phyloP scores from a whole-genome alignment of 2,329 filamentous ascomycete genomes.

The Diaporthe helianthi region DNA sequence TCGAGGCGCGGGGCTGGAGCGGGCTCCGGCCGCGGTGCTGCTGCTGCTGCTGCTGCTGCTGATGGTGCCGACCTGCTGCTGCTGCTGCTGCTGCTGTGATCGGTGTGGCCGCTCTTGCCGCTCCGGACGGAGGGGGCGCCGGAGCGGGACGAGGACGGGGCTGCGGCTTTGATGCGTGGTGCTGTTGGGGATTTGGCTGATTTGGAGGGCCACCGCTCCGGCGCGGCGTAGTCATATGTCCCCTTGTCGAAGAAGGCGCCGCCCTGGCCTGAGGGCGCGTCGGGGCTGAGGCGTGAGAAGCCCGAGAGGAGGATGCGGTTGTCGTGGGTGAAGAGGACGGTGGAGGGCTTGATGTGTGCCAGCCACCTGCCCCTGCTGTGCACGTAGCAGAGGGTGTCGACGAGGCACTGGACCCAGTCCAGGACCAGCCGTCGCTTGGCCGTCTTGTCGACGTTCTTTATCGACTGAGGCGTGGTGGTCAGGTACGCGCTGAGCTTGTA shows the following conservation, averaged over 20 bases:
- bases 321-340: conserved; percentile 69
- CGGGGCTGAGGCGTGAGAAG: conserved; percentile 56
- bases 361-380: conserved; percentile 71
- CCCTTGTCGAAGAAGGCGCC: conserved; percentile 69
- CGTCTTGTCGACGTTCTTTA: conserved; percentile 68
- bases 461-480: conserved; percentile 65
- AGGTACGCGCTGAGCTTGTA: conserved; percentile 73
- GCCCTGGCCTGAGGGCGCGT: conserved; percentile 49
- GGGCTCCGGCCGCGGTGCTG: conserved; percentile 24
- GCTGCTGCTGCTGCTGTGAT: conserved; percentile 34
- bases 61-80: no score
- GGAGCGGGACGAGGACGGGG: conserved; percentile 42
- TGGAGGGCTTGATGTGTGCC: conserved; percentile 73
- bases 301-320: conserved; percentile 74
- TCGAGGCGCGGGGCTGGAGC: conserved; percentile 52
- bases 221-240: conserved; percentile 75
- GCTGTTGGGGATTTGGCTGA: conserved; percentile 42
- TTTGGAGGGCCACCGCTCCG: conserved; percentile 66
- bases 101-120: conserved; percentile 44
- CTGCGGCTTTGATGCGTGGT: conserved; percentile 42
- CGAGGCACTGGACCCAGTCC: conserved; percentile 78
- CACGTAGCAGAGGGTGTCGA: conserved; percentile 71
- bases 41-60: no score
- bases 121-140: conserved; percentile 44
- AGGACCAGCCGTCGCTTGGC: conserved; percentile 66